Evolutionary conservation across 2,329 filamentous ascomycete species (phyloP).

Genomic region (Amylocarpus encephaloides): DNA sequence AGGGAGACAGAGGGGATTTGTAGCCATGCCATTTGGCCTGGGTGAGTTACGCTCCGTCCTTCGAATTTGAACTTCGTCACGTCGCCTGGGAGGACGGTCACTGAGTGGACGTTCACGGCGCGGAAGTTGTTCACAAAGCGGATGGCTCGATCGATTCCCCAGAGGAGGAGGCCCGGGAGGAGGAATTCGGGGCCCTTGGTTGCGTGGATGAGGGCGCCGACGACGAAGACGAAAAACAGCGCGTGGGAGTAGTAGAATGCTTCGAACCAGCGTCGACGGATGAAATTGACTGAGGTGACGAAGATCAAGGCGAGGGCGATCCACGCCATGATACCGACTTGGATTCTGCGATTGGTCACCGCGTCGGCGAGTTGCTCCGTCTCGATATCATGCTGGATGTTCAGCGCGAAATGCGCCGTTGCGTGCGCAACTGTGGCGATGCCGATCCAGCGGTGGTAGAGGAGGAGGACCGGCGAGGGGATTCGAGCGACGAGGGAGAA

Average conservation of each 20-base stretch:
- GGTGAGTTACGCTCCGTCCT: conserved; percentile 10
- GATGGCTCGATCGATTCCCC: conserved; percentile 20
- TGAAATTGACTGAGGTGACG: conserved; percentile 18
- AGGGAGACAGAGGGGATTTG: conserved; percentile 20
- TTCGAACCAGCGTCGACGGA: conserved; percentile 20
- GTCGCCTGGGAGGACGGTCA: conserved; percentile 16
- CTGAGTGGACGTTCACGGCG: conserved; percentile 6
- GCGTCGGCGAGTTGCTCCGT: conserved; percentile 20
- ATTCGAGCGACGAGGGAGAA: conserved; percentile 20
- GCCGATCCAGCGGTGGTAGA: conserved; percentile 24
- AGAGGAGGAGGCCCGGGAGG: conserved; percentile 21
- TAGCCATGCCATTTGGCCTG: conserved; percentile 25
- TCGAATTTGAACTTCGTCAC: conserved; percentile 22
- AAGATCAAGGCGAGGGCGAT: conserved; percentile 16
- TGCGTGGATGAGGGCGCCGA: conserved; percentile 22
- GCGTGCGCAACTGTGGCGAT: conserved; percentile 22
- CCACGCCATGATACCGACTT: conserved; percentile 23
- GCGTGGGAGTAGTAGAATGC: conserved; percentile 24
- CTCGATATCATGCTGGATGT: conserved; percentile 17
- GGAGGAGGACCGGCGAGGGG: conserved; percentile 15
- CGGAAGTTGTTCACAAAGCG: conserved; percentile 22
- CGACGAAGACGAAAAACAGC: conserved; percentile 24
- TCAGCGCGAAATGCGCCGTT: conserved; percentile 21
- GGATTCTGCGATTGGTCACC: conserved; percentile 15
- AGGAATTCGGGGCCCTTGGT: conserved; percentile 24